Base-by-base conservation (phyloP, 495 filamentous ascomycete genomes). In the Hypoxylon crocopeplum region DNA sequence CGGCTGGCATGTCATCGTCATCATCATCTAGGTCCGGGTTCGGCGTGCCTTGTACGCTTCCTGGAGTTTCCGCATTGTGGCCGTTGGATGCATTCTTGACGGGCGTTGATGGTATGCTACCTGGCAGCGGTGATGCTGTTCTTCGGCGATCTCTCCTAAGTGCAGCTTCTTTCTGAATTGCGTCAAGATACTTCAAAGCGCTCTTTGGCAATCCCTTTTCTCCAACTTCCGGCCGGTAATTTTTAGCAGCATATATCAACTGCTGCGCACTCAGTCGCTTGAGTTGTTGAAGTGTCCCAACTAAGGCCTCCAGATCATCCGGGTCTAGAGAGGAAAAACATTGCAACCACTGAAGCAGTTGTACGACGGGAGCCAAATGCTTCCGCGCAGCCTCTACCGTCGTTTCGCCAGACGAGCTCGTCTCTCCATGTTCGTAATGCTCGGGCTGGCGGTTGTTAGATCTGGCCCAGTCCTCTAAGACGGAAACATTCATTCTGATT, bases 401-500 rank as follows among this genome's bases (percentile, higher is more conserved):
- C 39, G 82, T 88, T 65, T 98, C 95, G 1, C 95, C 95, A 1
- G 85, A 91, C n/a, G 88, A 84, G 3, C 81, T 86, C 72, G 88
- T 93, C 24, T 93, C 90, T 7, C 93, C 94, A 53, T 91, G 88
- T 69, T 99, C 94, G 67, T 91, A 98, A 69, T 98, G 94, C 69
- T 97, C 94, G 6, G 94, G 93, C 62, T 95, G 86, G 12, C 95
- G 86, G 66, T 96, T 98, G 73, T 98, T 99, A 20, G 82, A 77
- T 11, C 92, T 82, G 1, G 93, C 94, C 94, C 94, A 99, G 68
- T 99, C 94, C 72, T 99, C 94, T 36, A 99, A 79, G 1, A 83
- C 85, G 3, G 94, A 98, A 20, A 98, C 86, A 69, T 99, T 99
- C 91, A 99, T 97, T 56, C 94, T 91, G 56, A 99, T 97, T 67